These are phyloP conservation scores for Termitomyces sp. DNA, from an alignment of 768 basidiomycete genomes.

Conservation along the genomic window DNA sequence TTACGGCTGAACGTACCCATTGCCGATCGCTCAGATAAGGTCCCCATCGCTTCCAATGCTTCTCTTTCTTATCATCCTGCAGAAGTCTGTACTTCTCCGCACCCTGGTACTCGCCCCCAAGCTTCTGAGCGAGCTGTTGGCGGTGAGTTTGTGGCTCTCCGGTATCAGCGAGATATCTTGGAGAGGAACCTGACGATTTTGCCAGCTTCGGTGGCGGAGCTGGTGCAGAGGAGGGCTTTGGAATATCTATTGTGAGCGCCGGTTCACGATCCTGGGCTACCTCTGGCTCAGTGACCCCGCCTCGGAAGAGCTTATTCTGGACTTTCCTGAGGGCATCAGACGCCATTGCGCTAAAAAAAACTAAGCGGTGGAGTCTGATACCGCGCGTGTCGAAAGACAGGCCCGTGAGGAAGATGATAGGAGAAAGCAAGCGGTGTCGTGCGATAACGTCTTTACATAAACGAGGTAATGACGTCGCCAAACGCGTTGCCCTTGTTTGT, in stretches of 20 bases:
- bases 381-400: neutral
- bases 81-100: conserved; percentile 81
- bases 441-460: conserved; percentile 1
- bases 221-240: conserved; percentile 38
- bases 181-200: conserved; percentile 33
- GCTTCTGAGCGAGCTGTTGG: conserved; percentile 53
- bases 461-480: conserved; percentile 5
- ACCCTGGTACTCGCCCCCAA: conserved; percentile 72
- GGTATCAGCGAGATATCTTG: conserved; percentile 18
- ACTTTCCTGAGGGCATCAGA: conserved; percentile 51
- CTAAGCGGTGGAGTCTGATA: neutral
- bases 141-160: conserved; percentile 38
- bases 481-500: no score
- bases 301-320: conserved; percentile 67
- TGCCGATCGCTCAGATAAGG: conserved; percentile 96
- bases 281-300: conserved; percentile 23
- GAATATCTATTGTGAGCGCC: conserved; percentile 66
- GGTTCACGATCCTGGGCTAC: conserved; percentile 17
- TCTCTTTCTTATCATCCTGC: conserved; percentile 72
- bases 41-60: conserved; percentile 99
- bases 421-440: neutral
- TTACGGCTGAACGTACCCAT: conserved; percentile 63
- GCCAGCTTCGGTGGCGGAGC: conserved; percentile 41
- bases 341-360: conserved; percentile 23
- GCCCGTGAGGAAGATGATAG: neutral